Conservation (phyloP, 768 basidiomycete genomes). For the Hygrophorus russula region DNA sequence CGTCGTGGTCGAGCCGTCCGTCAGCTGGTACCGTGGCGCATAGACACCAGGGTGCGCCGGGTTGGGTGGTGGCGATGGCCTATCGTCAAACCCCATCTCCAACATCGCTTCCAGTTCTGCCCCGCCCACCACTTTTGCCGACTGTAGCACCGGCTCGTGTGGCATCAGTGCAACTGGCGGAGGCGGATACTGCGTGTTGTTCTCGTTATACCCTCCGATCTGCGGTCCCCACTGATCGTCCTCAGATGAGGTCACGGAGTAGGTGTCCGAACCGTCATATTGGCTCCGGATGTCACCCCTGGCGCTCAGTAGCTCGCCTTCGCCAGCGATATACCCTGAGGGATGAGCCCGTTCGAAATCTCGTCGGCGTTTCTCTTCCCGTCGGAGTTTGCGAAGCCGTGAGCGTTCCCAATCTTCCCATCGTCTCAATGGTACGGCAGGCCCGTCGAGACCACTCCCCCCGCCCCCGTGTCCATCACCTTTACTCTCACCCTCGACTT, state of each 20-base stretch:
- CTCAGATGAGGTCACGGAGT: constrained; percentile 77
- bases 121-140: constrained; percentile 43
- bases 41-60: constrained; percentile 20
- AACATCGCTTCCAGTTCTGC: constrained; percentile 88
- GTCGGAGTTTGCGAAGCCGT: constrained; percentile 77
- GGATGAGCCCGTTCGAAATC: constrained; percentile 78
- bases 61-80: constrained; percentile 31
- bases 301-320: constrained; percentile 52
- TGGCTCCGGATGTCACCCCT: constrained; percentile 45
- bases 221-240: constrained; percentile 95
- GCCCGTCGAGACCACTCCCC: constrained; percentile 36
- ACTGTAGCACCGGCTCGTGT: constrained; percentile 26
- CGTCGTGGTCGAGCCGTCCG: constrained; percentile 45
- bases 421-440: constrained; percentile 80
- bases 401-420: constrained; percentile 99
- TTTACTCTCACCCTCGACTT: constrained; percentile 88
- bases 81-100: constrained; percentile 80
- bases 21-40: constrained; percentile 47
- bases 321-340: constrained; percentile 49
- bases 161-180: constrained; percentile 67
- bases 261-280: constrained; percentile 71
- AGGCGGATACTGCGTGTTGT: constrained; percentile 65
- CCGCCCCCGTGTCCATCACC: constrained; percentile 68
- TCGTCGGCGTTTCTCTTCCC: constrained; percentile 71
- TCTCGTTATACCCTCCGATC: constrained; percentile 92